phyloP scores from a whole-genome alignment of 164 flowering plant species.

The Santalum album region DNA sequence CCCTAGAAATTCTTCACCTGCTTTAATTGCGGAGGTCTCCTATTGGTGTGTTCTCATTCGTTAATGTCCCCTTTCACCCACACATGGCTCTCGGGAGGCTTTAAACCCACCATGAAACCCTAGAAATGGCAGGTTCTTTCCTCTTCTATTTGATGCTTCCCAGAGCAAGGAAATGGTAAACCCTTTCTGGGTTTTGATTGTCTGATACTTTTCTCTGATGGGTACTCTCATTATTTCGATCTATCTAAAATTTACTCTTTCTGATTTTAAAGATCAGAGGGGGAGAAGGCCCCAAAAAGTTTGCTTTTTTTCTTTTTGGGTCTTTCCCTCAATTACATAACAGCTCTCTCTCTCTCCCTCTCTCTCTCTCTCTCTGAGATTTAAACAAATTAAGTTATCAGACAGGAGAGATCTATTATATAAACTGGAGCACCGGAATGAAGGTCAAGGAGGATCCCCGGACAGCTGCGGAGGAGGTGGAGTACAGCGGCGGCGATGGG shows the following conservation, averaged over 20 bases:
- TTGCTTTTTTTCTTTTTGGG: no score
- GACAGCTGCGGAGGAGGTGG: conserved; percentile 4
- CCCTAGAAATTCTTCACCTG: no score
- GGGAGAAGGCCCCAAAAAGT: no score
- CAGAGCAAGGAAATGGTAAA: no score
- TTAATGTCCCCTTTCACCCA: no score
- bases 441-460: conserved; percentile 76
- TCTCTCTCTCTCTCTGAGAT: no score
- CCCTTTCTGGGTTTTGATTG: background rate
- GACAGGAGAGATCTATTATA: conserved; percentile 88
- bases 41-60: no score
- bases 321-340: no score
- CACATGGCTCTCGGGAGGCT: no score
- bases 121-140: background rate
- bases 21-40: no score
- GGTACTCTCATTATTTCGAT: background rate
- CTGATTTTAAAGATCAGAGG: no score
- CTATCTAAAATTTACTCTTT: background rate
- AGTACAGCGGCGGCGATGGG: conserved; percentile 17
- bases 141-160: background rate
- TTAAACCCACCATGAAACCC: background rate
- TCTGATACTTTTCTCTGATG: background rate
- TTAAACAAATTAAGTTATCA: conserved; percentile 11
- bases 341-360: no score
- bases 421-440: conserved; percentile 73